Evolutionary conservation across 2,329 filamentous ascomycete species (phyloP), one percentile per base, ranked within the genome.

Genomic region (Orbilia javanica): DNA sequence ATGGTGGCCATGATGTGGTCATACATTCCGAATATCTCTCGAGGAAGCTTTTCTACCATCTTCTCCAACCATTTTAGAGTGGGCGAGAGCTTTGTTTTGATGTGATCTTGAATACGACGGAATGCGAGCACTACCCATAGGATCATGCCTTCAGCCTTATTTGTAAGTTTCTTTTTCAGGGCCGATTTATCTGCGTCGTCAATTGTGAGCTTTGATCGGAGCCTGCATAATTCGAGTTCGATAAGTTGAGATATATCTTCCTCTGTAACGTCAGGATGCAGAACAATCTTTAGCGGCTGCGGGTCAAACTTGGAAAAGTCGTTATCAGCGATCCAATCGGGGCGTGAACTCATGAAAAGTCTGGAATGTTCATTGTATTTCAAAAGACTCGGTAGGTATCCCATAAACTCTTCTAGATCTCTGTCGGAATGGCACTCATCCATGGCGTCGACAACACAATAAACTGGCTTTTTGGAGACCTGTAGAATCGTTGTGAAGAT

Each of bases 121-220:
- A 72, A 72, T n/a, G 68, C 67, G 3, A 65, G 68, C 4, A 72
- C 57, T 1, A 72, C 34, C 68, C 68, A 72, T 20, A 72, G 11
- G 46, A 72, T 72, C 68, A 72, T 72, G 46, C 68, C 68, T 46
- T 72, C 57, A 0, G 68, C 57, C 27, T 65, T 72, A 4, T 52
- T 29, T 1, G 62, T 44, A 4, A 71, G 46, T 15, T 53, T 71
- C 55, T 52, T 36, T 22, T 71, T 63, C 18, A 71, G 15, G 7
- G 15, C 13, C 2, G 13, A 11, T 44, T 53, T 71, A 13, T 71
- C 67, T 27, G 39, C 22, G 1, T 44, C 27, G 20, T 64, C 34
- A 11, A 71, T 36, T 20, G 55, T 63, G 20, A 71, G 20, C 34
- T 34, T 62, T 22, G 67, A 39, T 13, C 53, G 27, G 0, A 71